These are phyloP conservation scores for Phyllosticta citrichinensis DNA, from an alignment of 2,329 filamentous ascomycete genomes.

Conservation along the genomic window DNA sequence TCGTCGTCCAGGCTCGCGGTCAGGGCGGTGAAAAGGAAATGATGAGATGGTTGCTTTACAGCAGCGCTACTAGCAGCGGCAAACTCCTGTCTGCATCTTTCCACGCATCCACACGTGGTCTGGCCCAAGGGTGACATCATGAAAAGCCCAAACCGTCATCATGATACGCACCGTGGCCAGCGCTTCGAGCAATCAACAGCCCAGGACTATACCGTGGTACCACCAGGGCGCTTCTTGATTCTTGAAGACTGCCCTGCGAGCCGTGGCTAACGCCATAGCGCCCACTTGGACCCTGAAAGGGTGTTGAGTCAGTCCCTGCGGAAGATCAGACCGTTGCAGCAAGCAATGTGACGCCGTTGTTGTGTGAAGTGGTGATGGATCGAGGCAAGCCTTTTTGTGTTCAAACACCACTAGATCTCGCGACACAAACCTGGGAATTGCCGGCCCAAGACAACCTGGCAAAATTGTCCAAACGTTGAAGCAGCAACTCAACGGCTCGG, in stretches of 20 bases:
- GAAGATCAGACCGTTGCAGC: constrained; percentile 10
- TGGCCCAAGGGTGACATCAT: constrained; percentile 8
- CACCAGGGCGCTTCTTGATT: neutral
- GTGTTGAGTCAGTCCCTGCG: neutral
- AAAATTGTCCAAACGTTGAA: neutral
- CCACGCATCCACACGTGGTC: constrained; percentile 5
- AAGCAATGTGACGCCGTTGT: constrained; percentile 4
- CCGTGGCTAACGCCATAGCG: neutral
- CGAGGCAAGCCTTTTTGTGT: neutral
- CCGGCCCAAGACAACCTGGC: neutral
- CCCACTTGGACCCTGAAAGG: neutral
- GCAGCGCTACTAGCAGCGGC: neutral
- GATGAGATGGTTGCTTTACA: neutral
- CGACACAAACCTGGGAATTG: neutral
- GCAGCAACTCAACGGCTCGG: neutral
- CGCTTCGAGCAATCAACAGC: neutral
- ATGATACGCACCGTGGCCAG: neutral
- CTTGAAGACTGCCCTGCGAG: neutral
- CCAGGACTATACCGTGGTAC: neutral
- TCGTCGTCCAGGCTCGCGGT: neutral
- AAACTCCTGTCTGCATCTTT: neutral
- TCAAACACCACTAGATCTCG: neutral
- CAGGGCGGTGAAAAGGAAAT: constrained; percentile 6
- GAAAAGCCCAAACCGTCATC: constrained; percentile 2
- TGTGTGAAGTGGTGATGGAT: neutral